These are phyloP conservation scores for Exobasidium cylindrosporum DNA, from an alignment of 1,284 basidiomycete species.

Conservation along the genomic window DNA sequence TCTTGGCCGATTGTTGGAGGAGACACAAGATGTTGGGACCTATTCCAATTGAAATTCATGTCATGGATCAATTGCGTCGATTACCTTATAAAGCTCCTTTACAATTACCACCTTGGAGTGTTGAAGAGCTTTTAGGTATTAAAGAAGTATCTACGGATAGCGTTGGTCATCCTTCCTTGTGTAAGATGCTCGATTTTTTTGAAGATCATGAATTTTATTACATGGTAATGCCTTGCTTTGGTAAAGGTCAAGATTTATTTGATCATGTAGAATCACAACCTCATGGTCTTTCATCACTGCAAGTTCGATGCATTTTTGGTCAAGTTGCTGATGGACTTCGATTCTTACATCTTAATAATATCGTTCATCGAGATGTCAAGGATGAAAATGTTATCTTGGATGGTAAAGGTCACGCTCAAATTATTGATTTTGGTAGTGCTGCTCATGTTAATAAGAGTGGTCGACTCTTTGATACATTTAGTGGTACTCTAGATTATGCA, in stretches of 20 bases:
- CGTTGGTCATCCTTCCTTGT: conserved; percentile 75
- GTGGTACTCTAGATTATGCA: conserved; percentile 80
- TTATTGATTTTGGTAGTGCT: conserved; percentile 85
- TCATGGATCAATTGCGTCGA: conserved; percentile 79
- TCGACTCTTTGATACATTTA: conserved; percentile 92
- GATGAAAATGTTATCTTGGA: conserved; percentile 85
- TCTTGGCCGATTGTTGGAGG: conserved; percentile 98
- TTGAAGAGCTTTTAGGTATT: not conserved
- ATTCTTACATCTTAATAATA: conserved; percentile 87
- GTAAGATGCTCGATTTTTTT: conserved; percentile 91
- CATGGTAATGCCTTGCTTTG: conserved; percentile 63
- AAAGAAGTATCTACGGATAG: not conserved
- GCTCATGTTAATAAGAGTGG: conserved; percentile 69
- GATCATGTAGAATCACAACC: conserved; percentile 90
- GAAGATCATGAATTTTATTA: conserved; percentile 98
- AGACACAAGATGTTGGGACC: conserved; percentile 88
- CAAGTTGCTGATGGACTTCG: conserved; percentile 88
- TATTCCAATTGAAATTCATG: conserved; percentile 97
- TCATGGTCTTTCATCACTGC: conserved; percentile 72
- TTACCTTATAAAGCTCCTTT: conserved; percentile 59
- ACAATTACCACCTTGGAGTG: conserved; percentile 29
- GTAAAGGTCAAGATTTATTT: conserved; percentile 73
- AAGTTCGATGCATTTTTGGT: conserved; percentile 80
- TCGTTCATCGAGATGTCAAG: conserved; percentile 96
- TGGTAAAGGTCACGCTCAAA: conserved; percentile 63